Base-by-base conservation (phyloP, 495 filamentous ascomycete species). In the Mytilinidion resinicola region DNA sequence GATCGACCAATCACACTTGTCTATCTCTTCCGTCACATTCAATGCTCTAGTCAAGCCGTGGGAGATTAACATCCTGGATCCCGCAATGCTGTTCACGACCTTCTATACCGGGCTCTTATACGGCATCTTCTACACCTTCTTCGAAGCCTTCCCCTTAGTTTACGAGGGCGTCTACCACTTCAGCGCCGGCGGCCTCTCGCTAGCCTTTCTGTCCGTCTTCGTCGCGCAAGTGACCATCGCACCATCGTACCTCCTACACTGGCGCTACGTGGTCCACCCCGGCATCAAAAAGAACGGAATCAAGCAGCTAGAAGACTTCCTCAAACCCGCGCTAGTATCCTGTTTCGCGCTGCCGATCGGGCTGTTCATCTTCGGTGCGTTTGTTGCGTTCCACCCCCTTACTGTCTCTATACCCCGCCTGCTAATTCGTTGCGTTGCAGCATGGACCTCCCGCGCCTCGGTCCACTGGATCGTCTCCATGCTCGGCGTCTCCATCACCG, bases 81-180 rank as follows among this genome's bases (percentile, higher is more conserved):
- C 82, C 0, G 78, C 80, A 47, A 76, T 86, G 11, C 69, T 78
- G 6, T 86, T 85, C 73, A 74, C 79, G 0, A 76, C 81, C 59
- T 49, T 78, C 52, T 86, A 85, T 69, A 82, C 79, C 1, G 76
- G 78, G 17, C 74, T 86, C 58, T 77, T 80, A 57, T 84, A 85
- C 69, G 81, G 76, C 30, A 84, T 85, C 69, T 85, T 79, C 69
- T 86, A 85, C 69, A 77, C 74, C 61, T 84, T 83, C 76, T 85
- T 86, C 74, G 84, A 87, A 65, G 82, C 79, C 62, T 87, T 88
- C 73, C 83, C 84, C 3, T 69, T 87, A 14, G 82, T 87, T 50
- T 88, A 85, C 70, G 76, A 77, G 0, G 76, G 72, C 47, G 72
- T 76, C 51, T 86, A 87, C 72, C 67, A 70, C 64, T 83, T 87